These are phyloP conservation scores for Xerocomus spinulosus DNA, from an alignment of 768 basidiomycete species.

Conservation along the genomic window DNA sequence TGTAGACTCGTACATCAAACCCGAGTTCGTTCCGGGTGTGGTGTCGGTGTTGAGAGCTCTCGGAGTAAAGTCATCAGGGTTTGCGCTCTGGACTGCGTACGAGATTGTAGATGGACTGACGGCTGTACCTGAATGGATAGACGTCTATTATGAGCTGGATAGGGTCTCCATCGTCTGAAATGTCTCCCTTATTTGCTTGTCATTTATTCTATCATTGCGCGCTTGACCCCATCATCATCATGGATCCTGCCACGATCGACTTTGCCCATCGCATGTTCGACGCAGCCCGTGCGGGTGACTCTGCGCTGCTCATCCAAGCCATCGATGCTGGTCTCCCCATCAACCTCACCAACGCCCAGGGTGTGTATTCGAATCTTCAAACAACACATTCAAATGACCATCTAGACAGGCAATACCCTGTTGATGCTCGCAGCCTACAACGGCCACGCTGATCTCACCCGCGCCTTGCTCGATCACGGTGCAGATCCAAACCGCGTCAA, in stretches of 20 bases:
- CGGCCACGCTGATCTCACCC: constrained; percentile 54
- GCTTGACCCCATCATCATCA: no score
- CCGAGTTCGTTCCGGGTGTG: background rate
- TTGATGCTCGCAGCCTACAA: constrained; percentile 76
- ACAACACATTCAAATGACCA: background rate
- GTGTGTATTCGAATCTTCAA: constrained; percentile 30
- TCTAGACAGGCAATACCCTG: constrained; percentile 62
- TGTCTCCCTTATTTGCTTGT: no score
- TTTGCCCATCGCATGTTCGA: constrained; percentile 73
- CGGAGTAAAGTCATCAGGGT: no score
- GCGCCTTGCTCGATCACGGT: constrained; percentile 48
- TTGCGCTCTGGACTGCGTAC: no score
- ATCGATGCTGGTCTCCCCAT: constrained; percentile 65
- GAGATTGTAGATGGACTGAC: no score
- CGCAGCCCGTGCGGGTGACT: constrained; percentile 59
- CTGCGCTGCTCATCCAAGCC: constrained; percentile 50
- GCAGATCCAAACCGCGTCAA: constrained; percentile 69
- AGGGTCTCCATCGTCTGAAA: no score
- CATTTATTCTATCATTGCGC: no score
- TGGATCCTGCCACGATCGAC: constrained; percentile 35
- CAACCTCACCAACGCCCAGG: constrained; percentile 71
- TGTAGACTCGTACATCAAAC: background rate
- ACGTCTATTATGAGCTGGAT: no score
- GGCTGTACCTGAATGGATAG: no score
- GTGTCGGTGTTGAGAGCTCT: background rate